phyloP scores from a whole-genome alignment of 2,329 filamentous ascomycete genomes.

The Penicillium expansum region DNA sequence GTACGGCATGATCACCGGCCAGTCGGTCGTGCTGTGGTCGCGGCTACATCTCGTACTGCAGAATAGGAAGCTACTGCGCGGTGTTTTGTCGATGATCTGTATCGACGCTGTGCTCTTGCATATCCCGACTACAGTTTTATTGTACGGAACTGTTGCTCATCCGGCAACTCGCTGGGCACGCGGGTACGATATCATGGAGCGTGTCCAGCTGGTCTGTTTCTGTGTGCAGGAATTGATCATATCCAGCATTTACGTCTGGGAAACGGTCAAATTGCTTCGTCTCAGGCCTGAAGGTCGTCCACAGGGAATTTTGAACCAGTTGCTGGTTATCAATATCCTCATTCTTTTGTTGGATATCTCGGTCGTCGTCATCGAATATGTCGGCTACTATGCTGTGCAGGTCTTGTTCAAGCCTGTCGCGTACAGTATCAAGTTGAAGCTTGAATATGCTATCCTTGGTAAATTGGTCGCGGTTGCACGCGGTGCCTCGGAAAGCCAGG shows the following conservation, averaged over 20 bases:
- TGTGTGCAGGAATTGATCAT: slow-evolving; percentile 54
- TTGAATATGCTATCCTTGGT: slow-evolving; percentile 56
- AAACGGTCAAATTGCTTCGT: slow-evolving; percentile 40
- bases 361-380: slow-evolving; percentile 41
- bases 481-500: slow-evolving; percentile 5
- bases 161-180: slow-evolving; percentile 19
- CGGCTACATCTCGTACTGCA: slow-evolving; percentile 45
- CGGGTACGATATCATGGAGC: slow-evolving; percentile 48
- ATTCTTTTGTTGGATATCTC: slow-evolving; percentile 48
- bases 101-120: slow-evolving; percentile 41
- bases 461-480: slow-evolving; percentile 36
- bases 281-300: slow-evolving; percentile 20
- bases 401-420: slow-evolving; percentile 41
- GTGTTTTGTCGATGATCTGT: slow-evolving; percentile 46
- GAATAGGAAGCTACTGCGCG: slow-evolving; percentile 34
- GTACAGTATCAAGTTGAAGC: slow-evolving; percentile 47
- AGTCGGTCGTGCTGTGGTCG: slow-evolving; percentile 48
- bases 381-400: slow-evolving; percentile 41
- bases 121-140: slow-evolving; percentile 40
- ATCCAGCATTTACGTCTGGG: slow-evolving; percentile 51
- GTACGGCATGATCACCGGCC: slow-evolving; percentile 45
- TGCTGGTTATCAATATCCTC: slow-evolving; percentile 53
- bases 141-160: slow-evolving; percentile 35
- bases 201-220: slow-evolving; percentile 53
- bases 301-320: slow-evolving; percentile 30